phyloP scores from a whole-genome alignment of 148 eudicot genomes.

The Chenopodium quinoa region DNA sequence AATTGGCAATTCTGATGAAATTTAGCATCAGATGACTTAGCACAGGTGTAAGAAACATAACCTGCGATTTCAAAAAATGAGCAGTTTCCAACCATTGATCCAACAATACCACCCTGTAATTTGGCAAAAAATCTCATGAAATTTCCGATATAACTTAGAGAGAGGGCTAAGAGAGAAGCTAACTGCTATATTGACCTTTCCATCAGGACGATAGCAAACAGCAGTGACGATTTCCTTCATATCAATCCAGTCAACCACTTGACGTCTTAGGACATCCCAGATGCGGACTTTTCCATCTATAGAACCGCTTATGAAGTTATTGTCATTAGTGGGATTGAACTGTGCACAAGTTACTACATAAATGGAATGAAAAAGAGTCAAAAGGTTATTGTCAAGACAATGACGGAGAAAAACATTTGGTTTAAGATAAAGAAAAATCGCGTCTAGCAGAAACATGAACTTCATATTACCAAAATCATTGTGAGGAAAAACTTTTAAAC shows the following conservation, averaged over 20 bases:
- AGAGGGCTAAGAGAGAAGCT: neutral
- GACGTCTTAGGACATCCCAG: constrained; percentile 61
- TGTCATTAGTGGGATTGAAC: constrained; percentile 70
- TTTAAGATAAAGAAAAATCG: neutral
- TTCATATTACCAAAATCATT: constrained; percentile 62
- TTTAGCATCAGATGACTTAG: neutral
- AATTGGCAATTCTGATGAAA: neutral
- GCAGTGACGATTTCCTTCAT: constrained; percentile 86
- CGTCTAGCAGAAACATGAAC: neutral
- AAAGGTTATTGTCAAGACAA: neutral
- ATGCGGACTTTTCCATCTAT: constrained; percentile 91
- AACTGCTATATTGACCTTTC: constrained; percentile 50
- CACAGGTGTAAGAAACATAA: constrained; percentile 6
- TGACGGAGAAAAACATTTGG: neutral
- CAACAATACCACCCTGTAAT: constrained; percentile 67
- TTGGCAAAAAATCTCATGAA: neutral
- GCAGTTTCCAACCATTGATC: constrained; percentile 72
- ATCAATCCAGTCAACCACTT: constrained; percentile 85
- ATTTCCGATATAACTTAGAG: neutral
- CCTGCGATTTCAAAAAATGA: constrained; percentile 63
- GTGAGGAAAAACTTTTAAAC: constrained; percentile 66
- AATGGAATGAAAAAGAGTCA: constrained; percentile 21
- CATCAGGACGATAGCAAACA: constrained; percentile 73
- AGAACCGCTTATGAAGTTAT: constrained; percentile 83
- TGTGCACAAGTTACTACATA: constrained; percentile 80